phyloP scores from a whole-genome alignment of 495 filamentous ascomycete genomes.

The Immersiella caudata region DNA sequence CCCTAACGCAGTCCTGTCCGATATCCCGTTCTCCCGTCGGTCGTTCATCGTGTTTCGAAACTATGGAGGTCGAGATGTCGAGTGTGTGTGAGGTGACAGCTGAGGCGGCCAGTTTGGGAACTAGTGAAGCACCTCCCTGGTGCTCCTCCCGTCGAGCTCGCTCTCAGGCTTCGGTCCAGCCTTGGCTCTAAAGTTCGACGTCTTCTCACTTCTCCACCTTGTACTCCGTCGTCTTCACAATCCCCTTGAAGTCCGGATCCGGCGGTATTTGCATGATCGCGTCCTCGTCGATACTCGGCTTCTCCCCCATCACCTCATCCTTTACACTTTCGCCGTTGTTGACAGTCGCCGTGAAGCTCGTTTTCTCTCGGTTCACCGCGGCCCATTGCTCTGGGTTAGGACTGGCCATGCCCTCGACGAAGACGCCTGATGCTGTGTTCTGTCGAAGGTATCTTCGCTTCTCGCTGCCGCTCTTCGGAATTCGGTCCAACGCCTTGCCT shows the following conservation, averaged over 20 bases:
- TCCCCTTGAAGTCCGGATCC: slow-evolving; percentile 24
- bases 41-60: no score
- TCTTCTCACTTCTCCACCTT: slow-evolving; percentile 23
- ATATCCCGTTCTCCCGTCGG: no score
- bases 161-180: not conserved
- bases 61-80: no score
- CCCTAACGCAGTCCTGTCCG: no score
- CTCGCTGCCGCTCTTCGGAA: slow-evolving; percentile 21
- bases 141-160: not conserved
- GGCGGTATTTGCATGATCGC: slow-evolving; percentile 5
- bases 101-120: not conserved
- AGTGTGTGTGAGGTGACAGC: no score
- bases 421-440: slow-evolving; percentile 17
- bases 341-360: slow-evolving; percentile 17
- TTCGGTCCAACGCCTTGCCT: slow-evolving; percentile 31
- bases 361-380: slow-evolving; percentile 11
- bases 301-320: slow-evolving; percentile 5
- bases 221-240: slow-evolving; percentile 28
- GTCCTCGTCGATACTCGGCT: slow-evolving; percentile 16
- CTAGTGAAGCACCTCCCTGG: not conserved
- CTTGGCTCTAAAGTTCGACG: not conserved
- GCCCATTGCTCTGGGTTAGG: slow-evolving; percentile 12
- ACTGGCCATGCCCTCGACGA: slow-evolving; percentile 14
- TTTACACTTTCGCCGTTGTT: slow-evolving; percentile 2
- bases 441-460: slow-evolving; percentile 17